Evolutionary conservation across 805 yeast species (phyloP), one percentile per base, ranked within the genome.

Genomic region (Candida cerambycidarum): DNA sequence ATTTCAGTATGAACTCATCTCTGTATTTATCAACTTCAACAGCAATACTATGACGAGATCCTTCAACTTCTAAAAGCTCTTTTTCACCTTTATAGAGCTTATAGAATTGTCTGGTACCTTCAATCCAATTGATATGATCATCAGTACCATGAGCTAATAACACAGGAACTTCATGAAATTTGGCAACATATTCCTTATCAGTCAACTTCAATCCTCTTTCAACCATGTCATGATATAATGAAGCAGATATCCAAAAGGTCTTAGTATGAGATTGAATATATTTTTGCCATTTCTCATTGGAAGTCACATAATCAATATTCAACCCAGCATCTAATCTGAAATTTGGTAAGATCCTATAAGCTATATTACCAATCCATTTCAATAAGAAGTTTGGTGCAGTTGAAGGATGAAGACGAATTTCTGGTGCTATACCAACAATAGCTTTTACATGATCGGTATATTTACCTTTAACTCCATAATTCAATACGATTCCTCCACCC

Each of bases 401-500:
- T 16, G 73, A 68, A 11, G 85, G 82, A 55, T 82, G 82, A 41
- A 83, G 59, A 8, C 56, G 44, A 30, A 85, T 67, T 47, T 82
- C 69, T 1, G 95, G 95, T 1, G 81, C 89, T 25, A 75, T 64
- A 0, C 69, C 74, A 30, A 74, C 61, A 33, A 77, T 70, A 0
- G 78, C 79, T 25, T 66, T 62, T 18, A 85, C 45, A 14, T 69
- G 52, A 19, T 73, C 69, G 34, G 62, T 69, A 53, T 71, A 62
- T 45, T 67, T 74, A 2, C 90, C 90, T 24, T 57, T 55, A 28
- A 78, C 69, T 3, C 78, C 80, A 57, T 85, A 85, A 58, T 81
- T 82, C 44, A 85, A 63, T 0, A 66, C 67, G 39, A 85, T 79
- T 0, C 84, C 90, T 15, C 92, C 92, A 39, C 95, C 95, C 90